Evolutionary conservation across 208 protist species (phyloP).

Genomic region (Leishmania turanica): DNA sequence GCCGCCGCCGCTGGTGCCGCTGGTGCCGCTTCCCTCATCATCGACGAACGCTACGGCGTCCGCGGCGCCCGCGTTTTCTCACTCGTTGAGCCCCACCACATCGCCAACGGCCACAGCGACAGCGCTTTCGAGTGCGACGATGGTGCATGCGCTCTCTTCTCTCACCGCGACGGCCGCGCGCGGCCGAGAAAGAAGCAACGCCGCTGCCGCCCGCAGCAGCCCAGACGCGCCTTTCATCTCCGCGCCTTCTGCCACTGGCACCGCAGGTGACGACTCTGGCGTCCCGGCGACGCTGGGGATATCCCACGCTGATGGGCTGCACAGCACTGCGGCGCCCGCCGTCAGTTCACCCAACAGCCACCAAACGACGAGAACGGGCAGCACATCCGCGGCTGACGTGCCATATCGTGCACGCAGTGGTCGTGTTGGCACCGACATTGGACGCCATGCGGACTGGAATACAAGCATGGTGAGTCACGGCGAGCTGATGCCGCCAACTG

Average conservation of each 20-base stretch:
- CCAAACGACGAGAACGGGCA: background rate
- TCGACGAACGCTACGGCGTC: background rate
- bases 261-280: background rate
- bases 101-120: background rate
- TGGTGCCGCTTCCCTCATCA: background rate
- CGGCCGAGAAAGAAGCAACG: background rate
- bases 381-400: background rate
- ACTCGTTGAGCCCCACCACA: constrained; percentile 10
- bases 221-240: background rate
- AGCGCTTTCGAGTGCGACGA: background rate
- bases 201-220: background rate
- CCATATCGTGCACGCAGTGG: background rate
- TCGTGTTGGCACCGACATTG: constrained; percentile 14
- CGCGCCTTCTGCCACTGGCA: background rate
- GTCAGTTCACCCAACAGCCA: background rate
- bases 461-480: constrained; percentile 32
- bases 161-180: background rate
- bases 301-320: background rate
- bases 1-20: background rate
- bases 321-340: background rate
- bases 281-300: background rate
- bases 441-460: constrained; percentile 35
- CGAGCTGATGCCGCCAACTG: constrained; percentile 3
- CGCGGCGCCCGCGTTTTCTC: background rate
- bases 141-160: background rate